Percentiles rank a stretch among this genome's conserved stretches.
Evolutionary conservation across 2,329 filamentous ascomycete species (phyloP).

Genomic region (Botrytis paeoniae): DNA sequence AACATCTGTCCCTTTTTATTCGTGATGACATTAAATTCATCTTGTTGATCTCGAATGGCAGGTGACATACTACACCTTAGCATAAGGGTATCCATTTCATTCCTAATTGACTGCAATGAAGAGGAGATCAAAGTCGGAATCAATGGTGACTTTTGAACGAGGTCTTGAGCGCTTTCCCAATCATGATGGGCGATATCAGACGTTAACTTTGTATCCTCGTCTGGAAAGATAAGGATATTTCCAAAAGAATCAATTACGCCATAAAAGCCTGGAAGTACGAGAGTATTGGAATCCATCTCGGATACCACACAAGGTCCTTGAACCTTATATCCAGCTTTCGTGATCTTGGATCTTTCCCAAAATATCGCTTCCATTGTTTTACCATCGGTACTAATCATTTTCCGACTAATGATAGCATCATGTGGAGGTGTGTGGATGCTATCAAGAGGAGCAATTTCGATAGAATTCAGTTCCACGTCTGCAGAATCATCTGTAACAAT

Average conservation of each 20-base stretch:
- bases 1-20: constrained; percentile 15
- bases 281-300: constrained; percentile 15
- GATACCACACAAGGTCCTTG: constrained; percentile 11
- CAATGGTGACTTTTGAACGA: constrained; percentile 1
- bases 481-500: constrained; percentile 12
- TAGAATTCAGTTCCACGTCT: neutral
- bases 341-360: constrained; percentile 11
- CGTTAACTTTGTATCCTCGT: neutral
- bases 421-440: neutral
- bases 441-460: neutral
- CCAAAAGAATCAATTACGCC: constrained; percentile 11
- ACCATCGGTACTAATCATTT: constrained; percentile 11
- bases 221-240: neutral
- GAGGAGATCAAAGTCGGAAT: constrained; percentile 15
- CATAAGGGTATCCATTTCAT: constrained; percentile 18
- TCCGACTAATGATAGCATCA: constrained; percentile 7
- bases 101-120: constrained; percentile 15
- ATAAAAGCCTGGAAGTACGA: constrained; percentile 9
- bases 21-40: constrained; percentile 16
- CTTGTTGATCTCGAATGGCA: constrained; percentile 16
- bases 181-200: neutral
- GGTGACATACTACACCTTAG: constrained; percentile 10
- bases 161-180: constrained; percentile 7
- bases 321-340: constrained; percentile 13
- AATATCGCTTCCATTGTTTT: constrained; percentile 2